A percentile compares a stretch with the other conserved stretches of the same genome.
These are phyloP conservation scores for Cyberlindnera galapagoensis DNA, from an alignment of 805 yeast species.

Conservation along the genomic window DNA sequence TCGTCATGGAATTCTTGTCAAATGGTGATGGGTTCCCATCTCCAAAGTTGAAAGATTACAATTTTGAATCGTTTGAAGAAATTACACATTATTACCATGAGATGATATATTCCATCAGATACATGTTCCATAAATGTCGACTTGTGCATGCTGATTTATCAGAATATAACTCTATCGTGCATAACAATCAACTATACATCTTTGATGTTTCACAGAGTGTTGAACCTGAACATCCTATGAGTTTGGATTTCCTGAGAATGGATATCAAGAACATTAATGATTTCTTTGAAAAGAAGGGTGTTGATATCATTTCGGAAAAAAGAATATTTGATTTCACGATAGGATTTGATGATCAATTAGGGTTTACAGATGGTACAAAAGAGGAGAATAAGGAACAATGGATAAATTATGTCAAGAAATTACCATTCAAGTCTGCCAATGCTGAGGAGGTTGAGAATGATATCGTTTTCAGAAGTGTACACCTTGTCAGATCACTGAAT, in stretches of 20 bases:
- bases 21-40: slow-evolving; percentile 82
- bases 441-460: slow-evolving; percentile 63
- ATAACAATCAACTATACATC: slow-evolving; percentile 68
- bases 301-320: slow-evolving; percentile 76
- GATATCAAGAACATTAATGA: slow-evolving; percentile 94
- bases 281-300: slow-evolving; percentile 68
- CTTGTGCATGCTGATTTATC: slow-evolving; percentile 95
- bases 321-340: slow-evolving; percentile 73
- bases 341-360: slow-evolving; percentile 34
- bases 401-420: slow-evolving; percentile 36
- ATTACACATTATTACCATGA: slow-evolving; percentile 65
- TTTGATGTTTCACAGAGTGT: slow-evolving; percentile 97
- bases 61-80: slow-evolving; percentile 60
- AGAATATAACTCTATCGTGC: slow-evolving; percentile 89
- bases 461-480: slow-evolving; percentile 78
- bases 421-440: slow-evolving; percentile 51
- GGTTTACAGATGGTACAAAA: slow-evolving; percentile 30
- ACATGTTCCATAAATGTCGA: slow-evolving; percentile 81
- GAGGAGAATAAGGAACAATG: slow-evolving; percentile 33
- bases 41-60: slow-evolving; percentile 83
- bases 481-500: slow-evolving; percentile 71
- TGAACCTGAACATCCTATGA: slow-evolving; percentile 97
- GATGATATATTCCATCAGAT: slow-evolving; percentile 77
- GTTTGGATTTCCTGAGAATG: slow-evolving; percentile 91
- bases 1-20: slow-evolving; percentile 88